A percentile compares a stretch with the other conserved stretches of the same genome.
Conservation (phyloP, 1,284 basidiomycete species). For the Melampsora larici-populina region DNA sequence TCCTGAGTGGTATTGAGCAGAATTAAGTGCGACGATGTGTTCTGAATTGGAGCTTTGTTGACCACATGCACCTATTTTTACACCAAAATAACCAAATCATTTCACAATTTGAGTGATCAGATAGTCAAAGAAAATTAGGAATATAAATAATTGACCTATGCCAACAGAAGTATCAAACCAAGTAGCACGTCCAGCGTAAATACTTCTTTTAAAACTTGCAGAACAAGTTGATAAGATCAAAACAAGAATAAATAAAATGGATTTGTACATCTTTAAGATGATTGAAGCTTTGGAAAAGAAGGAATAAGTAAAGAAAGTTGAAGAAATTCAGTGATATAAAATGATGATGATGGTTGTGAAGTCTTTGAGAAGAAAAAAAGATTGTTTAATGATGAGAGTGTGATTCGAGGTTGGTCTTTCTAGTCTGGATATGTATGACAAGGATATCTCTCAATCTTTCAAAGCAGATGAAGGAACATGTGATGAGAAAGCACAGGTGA, state of each 20-base stretch:
- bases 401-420: no score
- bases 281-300: not conserved
- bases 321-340: no score
- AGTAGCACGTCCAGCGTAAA: not conserved
- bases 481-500: no score
- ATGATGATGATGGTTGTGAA: no score
- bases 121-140: no score
- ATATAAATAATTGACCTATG: not conserved
- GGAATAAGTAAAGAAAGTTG: no score
- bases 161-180: conserved; percentile 1
- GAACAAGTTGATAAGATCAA: not conserved
- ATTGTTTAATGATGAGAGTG: no score
- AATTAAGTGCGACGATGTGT: not conserved
- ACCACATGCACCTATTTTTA: not conserved
- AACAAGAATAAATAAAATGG: not conserved
- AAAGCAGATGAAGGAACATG: no score
- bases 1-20: not conserved
- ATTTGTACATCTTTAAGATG: not conserved
- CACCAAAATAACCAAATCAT: not conserved
- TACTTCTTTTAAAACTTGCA: not conserved
- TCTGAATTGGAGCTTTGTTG: not conserved
- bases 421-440: no score
- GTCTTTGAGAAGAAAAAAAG: no score
- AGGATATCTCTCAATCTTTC: no score
- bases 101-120: no score